These are phyloP conservation scores for Neurospora sp. DNA, from an alignment of 495 filamentous ascomycete genomes.

Conservation along the genomic window DNA sequence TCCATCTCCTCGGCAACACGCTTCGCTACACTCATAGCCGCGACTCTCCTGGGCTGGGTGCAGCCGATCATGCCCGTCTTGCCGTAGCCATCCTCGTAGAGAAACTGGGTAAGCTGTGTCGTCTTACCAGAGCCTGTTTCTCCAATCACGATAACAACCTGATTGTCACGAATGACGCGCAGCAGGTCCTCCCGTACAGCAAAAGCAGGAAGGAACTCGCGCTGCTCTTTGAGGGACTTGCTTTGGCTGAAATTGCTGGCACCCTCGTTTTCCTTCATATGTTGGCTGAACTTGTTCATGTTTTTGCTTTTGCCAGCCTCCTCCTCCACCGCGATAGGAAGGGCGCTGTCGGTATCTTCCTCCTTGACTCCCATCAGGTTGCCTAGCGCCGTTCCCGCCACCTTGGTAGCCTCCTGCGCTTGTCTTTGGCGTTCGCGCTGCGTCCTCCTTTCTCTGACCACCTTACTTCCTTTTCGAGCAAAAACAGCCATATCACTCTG, in stretches of 20 bases:
- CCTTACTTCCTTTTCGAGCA: constrained; percentile 86
- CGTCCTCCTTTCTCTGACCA: constrained; percentile 82
- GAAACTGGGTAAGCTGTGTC: constrained; percentile 90
- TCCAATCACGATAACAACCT: constrained; percentile 92
- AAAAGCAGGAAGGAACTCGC: constrained; percentile 92
- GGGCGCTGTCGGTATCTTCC: constrained; percentile 84
- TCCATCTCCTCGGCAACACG: constrained; percentile 99
- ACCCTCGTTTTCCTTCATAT: constrained; percentile 82
- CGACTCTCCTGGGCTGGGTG: constrained; percentile 89
- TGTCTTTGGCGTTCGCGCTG: constrained; percentile 92
- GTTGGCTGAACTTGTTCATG: constrained; percentile 78
- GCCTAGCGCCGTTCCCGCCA: constrained; percentile 83
- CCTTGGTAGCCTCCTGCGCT: constrained; percentile 88
- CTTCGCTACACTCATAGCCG: constrained; percentile 98
- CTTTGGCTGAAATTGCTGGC: constrained; percentile 88
- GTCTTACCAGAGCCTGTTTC: constrained; percentile 97
- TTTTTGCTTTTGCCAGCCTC: constrained; percentile 32
- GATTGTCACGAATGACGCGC: constrained; percentile 90
- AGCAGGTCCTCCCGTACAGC: constrained; percentile 94
- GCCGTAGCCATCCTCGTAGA: constrained; percentile 89
- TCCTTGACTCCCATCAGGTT: constrained; percentile 94
- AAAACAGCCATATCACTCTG: constrained; percentile 99
- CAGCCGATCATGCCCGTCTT: constrained; percentile 85
- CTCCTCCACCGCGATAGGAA: constrained; percentile 64
- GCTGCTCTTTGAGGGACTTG: constrained; percentile 83